A percentile compares a stretch with the other conserved stretches of the same genome.
Conservation (phyloP, 441 rosid species). For the Hura crepitans region DNA sequence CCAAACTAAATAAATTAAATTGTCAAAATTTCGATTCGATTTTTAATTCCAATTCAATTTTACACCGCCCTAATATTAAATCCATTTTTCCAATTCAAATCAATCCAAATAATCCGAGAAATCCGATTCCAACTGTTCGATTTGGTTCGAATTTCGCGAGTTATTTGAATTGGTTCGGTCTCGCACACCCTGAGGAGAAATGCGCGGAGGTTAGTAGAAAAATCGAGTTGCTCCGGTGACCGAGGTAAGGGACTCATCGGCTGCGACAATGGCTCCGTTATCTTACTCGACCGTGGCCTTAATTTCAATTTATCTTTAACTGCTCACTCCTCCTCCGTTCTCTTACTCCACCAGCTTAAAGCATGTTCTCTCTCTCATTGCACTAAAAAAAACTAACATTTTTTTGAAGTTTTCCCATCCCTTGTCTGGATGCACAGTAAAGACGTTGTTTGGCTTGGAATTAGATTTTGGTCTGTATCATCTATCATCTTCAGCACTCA, state of each 20-base stretch:
- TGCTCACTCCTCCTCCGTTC: constrained; percentile 73
- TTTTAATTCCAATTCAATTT: too few relatives aligned
- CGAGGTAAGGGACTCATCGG: constrained; percentile 89
- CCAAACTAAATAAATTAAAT: too few relatives aligned
- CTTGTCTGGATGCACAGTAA: not conserved
- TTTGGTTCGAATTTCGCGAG: too few relatives aligned
- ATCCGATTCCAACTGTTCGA: too few relatives aligned
- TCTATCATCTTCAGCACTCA: not conserved
- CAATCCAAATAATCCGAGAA: too few relatives aligned
- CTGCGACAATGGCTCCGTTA: constrained; percentile 71
- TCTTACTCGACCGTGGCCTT: constrained; percentile 89
- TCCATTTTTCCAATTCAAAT: too few relatives aligned
- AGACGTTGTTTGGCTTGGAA: not conserved
- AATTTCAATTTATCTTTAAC: constrained; percentile 80
- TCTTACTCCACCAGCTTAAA: constrained; percentile 92
- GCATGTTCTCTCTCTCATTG: constrained; percentile 26
- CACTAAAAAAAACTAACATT: not conserved
- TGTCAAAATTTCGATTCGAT: too few relatives aligned
- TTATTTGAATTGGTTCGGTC: too few relatives aligned
- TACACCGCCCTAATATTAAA: too few relatives aligned
- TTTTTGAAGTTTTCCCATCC: not conserved
- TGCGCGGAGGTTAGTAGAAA: constrained; percentile 63
- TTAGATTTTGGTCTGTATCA: not conserved
- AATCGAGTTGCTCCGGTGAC: constrained; percentile 83
- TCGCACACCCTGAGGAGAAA: too few relatives aligned